phyloP scores from a whole-genome alignment of 768 basidiomycete genomes.

The Lactarius trivialis region DNA sequence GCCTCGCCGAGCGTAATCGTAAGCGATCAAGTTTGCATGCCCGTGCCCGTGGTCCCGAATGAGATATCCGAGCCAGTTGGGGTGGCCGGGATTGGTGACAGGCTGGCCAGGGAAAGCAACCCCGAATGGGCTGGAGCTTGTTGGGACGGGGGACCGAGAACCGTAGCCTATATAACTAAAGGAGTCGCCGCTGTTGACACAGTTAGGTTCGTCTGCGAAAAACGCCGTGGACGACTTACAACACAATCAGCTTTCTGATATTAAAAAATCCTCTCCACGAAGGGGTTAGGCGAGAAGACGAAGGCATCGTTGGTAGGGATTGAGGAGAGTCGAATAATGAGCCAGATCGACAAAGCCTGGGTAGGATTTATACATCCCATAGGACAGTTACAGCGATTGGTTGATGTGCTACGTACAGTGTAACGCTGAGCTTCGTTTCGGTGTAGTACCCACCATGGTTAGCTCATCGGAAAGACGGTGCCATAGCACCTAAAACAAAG shows the following conservation, averaged over 20 bases:
- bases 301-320: slow-evolving; percentile 8
- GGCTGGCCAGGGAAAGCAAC: slow-evolving; percentile 17
- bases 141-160: slow-evolving; percentile 15
- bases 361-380: not conserved
- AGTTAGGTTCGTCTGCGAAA: not conserved
- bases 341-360: not conserved
- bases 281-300: slow-evolving; percentile 16
- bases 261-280: slow-evolving; percentile 16
- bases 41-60: slow-evolving; percentile 18
- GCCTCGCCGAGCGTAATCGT: slow-evolving; percentile 20
- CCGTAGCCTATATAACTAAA: slow-evolving; percentile 19
- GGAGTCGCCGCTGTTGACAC: slow-evolving; percentile 15
- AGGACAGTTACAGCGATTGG: not conserved
- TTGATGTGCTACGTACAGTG: not conserved
- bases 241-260: slow-evolving; percentile 17
- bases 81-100: slow-evolving; percentile 14
- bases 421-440: not conserved
- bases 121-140: slow-evolving; percentile 17
- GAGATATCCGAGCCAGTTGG: slow-evolving; percentile 22
- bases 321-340: not conserved
- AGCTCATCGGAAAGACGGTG: not conserved
- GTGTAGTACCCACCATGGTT: too few species aligned
- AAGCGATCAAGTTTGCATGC: slow-evolving; percentile 21
- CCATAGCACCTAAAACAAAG: not conserved
- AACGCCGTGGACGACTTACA: slow-evolving; percentile 10